Conservation (phyloP, 1,284 basidiomycete species). For the Inonotus obliquus region DNA sequence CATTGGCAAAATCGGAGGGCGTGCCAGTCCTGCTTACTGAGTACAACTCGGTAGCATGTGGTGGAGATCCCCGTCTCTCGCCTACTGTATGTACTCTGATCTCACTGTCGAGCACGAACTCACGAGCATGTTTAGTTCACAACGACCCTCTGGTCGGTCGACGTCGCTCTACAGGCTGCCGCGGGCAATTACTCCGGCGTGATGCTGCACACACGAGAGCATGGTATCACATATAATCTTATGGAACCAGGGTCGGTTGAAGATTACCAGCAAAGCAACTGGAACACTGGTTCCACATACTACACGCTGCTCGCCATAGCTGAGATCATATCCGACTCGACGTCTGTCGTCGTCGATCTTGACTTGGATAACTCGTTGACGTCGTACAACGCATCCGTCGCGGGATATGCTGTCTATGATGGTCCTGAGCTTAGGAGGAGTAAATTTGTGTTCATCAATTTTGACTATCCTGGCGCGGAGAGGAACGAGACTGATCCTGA, state of each 20-base stretch:
- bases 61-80: conserved; percentile 56
- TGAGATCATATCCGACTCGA: conserved; percentile 45
- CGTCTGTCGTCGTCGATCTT: conserved; percentile 48
- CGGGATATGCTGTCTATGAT: conserved; percentile 60
- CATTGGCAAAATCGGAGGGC: conserved; percentile 18
- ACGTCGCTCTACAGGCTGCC: conserved; percentile 50
- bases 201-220: conserved; percentile 48
- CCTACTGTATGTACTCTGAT: conserved; percentile 9
- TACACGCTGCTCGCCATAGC: conserved; percentile 54
- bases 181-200: conserved; percentile 43
- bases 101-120: neutral
- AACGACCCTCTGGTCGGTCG: conserved; percentile 54
- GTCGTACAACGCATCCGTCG: conserved; percentile 29
- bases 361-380: conserved; percentile 38
- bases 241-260: conserved; percentile 42
- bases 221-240: conserved; percentile 46
- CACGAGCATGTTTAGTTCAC: conserved; percentile 40
- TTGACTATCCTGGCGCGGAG: conserved; percentile 24
- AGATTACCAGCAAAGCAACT: conserved; percentile 28
- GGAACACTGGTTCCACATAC: conserved; percentile 50
- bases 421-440: conserved; percentile 32
- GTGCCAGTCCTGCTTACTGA: conserved; percentile 56
- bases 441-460: conserved; percentile 61
- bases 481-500: conserved; percentile 23
- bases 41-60: conserved; percentile 65